Evolutionary conservation across 306 rosid genomes (phyloP).

Genomic region (Senna tora): DNA sequence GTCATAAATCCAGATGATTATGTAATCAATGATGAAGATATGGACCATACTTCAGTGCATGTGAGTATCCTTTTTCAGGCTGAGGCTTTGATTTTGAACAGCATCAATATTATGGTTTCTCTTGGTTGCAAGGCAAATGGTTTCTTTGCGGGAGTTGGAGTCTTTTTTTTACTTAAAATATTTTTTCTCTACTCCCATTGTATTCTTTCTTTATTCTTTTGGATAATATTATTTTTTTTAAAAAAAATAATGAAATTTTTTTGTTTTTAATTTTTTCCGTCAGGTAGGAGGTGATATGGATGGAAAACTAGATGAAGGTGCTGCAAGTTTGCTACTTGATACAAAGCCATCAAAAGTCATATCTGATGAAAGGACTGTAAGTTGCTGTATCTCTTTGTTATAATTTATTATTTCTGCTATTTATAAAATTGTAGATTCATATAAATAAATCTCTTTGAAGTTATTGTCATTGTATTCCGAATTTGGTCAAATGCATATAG

Average conservation of each 20-base stretch:
- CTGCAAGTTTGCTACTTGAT: conserved; percentile 85
- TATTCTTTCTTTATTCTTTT: not conserved
- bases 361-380: conserved; percentile 83
- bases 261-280: conserved; percentile 4
- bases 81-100: not conserved
- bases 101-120: not conserved
- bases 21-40: conserved; percentile 92
- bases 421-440: not conserved
- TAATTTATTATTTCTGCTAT: conserved; percentile 15
- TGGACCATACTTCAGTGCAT: conserved; percentile 67
- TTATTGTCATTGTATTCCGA: not conserved
- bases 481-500: not conserved
- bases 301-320: conserved; percentile 82
- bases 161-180: not conserved
- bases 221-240: not conserved
- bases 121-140: too few relatives aligned
- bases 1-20: conserved; percentile 98
- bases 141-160: too few relatives aligned
- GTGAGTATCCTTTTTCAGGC: conserved; percentile 50
- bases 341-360: conserved; percentile 93
- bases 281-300: conserved; percentile 84
- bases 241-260: conserved; percentile 30
- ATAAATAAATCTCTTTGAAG: not conserved
- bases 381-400: conserved; percentile 43
- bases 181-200: not conserved